Base-by-base conservation (phyloP, 306 rosid species). In the Vicia sativa region DNA sequence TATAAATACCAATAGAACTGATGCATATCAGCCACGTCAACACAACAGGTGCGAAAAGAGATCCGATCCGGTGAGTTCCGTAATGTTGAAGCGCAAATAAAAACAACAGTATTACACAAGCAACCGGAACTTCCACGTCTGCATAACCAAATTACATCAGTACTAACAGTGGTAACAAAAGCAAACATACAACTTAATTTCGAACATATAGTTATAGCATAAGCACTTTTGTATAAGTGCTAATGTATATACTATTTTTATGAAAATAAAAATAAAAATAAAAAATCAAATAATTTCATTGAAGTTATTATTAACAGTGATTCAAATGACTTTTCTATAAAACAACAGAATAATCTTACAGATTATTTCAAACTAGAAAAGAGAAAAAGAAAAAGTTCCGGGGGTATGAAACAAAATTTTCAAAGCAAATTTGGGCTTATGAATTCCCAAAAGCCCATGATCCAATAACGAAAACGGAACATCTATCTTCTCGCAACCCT, bases 101-200 rank as follows among this genome's bases (percentile, higher is more conserved):
- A 81, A 92, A 70, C 5, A 92, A 5, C 78, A 92, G 89, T 79
- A 92, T 86, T 71, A 74, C 37, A 64, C 98, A 92, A 48, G 98
- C 92, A 64, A 86, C 89, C 3, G 98, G 98, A 70, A 92, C 89
- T 77, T 89, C 96, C 67, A 92, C 88, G 78, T 92, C 98, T 92
- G 86, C 86, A 80, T 58, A 79, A 71, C 59, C 88, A 82, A 54
- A 37, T 50, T 61, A 68, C 65, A 14, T 9, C 46, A 15, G 18
- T 41, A 9, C 28, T 53, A 52, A 26, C 6, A n/a, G 15, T 62
- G 7, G 41, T 14, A 61, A 45, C 21, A 38, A 53, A 18, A 73
- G 48, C 16, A 4, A 53, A 52, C 21, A 42, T 18, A 41, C 38
- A 64, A 9, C n/a, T 50, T 50, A 10, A 9, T 21, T 50, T 15